Conservation (phyloP, 163 green algal genomes). For the Scenedesmus sp. region DNA sequence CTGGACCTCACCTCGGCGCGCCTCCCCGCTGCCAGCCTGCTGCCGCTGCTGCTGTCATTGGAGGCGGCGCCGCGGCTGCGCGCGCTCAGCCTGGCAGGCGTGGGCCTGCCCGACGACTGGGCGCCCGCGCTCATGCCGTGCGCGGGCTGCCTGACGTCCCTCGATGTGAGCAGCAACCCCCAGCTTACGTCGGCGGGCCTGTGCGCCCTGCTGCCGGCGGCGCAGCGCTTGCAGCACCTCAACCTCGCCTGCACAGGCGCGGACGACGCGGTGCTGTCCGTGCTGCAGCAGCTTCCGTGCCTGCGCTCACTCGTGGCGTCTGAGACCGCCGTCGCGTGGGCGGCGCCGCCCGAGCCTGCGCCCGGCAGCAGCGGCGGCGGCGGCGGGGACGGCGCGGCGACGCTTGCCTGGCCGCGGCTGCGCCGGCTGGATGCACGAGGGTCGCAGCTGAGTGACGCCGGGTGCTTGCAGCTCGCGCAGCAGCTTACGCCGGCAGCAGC, state of each 20-base stretch:
- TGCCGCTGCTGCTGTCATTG: constrained; percentile 21
- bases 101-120: constrained; percentile 15
- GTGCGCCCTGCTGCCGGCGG: neutral
- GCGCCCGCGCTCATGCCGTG: constrained; percentile 5
- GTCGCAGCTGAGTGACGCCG: constrained; percentile 1
- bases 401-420: constrained; percentile 1
- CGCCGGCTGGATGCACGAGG: neutral
- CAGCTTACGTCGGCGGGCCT: constrained; percentile 22
- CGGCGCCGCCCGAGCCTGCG: neutral
- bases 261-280: constrained; percentile 3
- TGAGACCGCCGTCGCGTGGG: constrained; percentile 22
- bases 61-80: neutral
- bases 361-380: too few species aligned
- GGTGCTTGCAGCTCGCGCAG: constrained; percentile 7
- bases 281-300: neutral
- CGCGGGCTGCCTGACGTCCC: neutral
- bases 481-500: neutral
- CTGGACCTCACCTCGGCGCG: constrained; percentile 9
- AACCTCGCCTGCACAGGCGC: constrained; percentile 9
- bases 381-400: too few species aligned
- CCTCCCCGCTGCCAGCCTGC: neutral
- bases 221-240: constrained; percentile 11
- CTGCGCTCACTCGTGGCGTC: neutral
- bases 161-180: constrained; percentile 25
- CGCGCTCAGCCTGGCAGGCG: neutral